Base-by-base conservation (phyloP, 306 rosid genomes). In the Mimosa pudica region DNA sequence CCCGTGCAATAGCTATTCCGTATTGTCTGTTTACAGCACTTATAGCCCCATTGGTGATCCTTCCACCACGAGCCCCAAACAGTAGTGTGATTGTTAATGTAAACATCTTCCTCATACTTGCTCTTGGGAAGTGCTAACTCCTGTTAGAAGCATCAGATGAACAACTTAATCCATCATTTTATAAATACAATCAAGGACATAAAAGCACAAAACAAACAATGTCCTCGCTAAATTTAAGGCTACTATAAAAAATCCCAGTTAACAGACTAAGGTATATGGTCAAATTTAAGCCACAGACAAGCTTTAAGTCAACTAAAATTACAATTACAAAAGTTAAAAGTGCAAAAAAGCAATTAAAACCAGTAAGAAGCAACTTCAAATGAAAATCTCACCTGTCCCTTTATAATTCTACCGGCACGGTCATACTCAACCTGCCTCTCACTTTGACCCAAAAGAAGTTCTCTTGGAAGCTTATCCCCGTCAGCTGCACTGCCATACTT, bases 61-160 rank as follows among this genome's bases (percentile, higher is more conserved):
- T 77, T 87, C 96, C 93, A 91, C 93, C 93, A 91, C 9, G 97
- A 91, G 12, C 92, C 93, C 93, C 93, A 88, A 41, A 89, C 90
- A 71, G 88, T 78, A 0, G 89, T 89, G 81, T 91, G 92, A 77
- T 91, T 91, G 73, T 91, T 86, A 38, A 87, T 84, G 48, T 75
- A 87, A 63, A 82, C 76, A 65, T 87, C 93, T 60, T 89, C 91
- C 36, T 91, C 92, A 71, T 85, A 91, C 84, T 86, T 91, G 84
- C 90, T 89, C 75, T 70, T 70, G 0, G 85, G 93, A 80, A 89
- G 87, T 51, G 90, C 87, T 47, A 62, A 79, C 79, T 89, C 93
- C 88, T 85, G 82, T 36, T n/a, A 66, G 45, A 46, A 45, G 32
- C 18, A 61, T 57, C 44, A 6, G 49, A 47, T 32, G 12, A 16